Conservation (phyloP, 139 green algal species). For the Mesotaenium endlicherianum region DNA sequence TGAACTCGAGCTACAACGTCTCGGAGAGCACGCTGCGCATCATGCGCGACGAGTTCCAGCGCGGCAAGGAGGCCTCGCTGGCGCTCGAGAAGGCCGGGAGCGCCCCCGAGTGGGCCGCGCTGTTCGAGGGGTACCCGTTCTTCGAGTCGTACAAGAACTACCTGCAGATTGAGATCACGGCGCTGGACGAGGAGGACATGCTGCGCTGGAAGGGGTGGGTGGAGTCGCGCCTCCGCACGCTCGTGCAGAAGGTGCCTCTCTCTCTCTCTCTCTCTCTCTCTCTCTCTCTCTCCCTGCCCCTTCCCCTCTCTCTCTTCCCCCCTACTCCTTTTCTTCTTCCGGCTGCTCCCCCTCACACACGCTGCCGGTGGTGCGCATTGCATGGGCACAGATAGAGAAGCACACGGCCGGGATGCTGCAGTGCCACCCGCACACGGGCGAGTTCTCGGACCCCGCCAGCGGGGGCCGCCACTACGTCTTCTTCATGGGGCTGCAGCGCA, state of each 20-base stretch:
- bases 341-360: no score
- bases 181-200: constrained; percentile 68
- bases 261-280: no score
- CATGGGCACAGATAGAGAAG: constrained; percentile 70
- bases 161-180: constrained; percentile 81
- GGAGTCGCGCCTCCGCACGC: constrained; percentile 73
- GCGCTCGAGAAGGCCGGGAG: neutral
- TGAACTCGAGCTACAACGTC: constrained; percentile 95
- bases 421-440: constrained; percentile 69
- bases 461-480: constrained; percentile 49
- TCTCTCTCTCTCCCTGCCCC: no score
- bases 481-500: constrained; percentile 74
- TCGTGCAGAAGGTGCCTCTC: constrained; percentile 60
- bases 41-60: constrained; percentile 71
- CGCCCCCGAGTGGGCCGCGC: constrained; percentile 57
- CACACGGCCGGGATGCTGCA: constrained; percentile 50
- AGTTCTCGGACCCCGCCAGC: constrained; percentile 48
- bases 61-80: constrained; percentile 62
- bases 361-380: no score
- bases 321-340: neutral
- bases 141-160: constrained; percentile 80
- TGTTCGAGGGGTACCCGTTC: constrained; percentile 75
- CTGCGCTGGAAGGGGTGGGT: constrained; percentile 85
- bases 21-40: constrained; percentile 74
- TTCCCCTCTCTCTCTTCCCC: no score